These are phyloP conservation scores for Isatis tinctoria DNA, from an alignment of 345 rosid genomes.

Conservation along the genomic window DNA sequence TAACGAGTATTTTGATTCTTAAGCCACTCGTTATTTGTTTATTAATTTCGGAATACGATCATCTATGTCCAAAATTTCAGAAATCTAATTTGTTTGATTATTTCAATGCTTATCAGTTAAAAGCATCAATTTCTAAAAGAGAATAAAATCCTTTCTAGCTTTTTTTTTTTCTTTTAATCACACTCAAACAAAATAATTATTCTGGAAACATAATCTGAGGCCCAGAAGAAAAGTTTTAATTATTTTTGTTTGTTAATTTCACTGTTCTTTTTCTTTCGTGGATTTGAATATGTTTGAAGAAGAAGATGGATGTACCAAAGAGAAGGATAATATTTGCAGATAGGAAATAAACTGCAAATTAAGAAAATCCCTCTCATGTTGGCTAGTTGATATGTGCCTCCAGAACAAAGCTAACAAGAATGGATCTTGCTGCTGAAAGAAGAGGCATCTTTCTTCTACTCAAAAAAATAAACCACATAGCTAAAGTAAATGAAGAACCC, in stretches of 20 bases:
- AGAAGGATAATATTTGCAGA: conserved; percentile 30
- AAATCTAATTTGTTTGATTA: background rate
- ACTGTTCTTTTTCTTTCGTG: no score
- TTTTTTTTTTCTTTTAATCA: background rate
- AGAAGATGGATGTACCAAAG: conserved; percentile 32
- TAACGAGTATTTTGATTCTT: background rate
- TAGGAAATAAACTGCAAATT: conserved; percentile 18
- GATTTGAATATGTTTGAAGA: background rate
- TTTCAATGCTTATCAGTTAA: background rate
- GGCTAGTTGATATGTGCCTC: conserved; percentile 42
- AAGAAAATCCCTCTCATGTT: conserved; percentile 21
- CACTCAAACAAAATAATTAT: background rate
- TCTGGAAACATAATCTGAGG: background rate
- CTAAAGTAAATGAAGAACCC: background rate
- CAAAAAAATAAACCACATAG: background rate
- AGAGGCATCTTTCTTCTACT: conserved; percentile 35
- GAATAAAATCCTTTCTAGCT: background rate
- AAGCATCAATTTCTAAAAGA: background rate
- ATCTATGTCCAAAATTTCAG: no score
- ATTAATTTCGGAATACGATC: no score
- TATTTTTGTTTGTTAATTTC: no score
- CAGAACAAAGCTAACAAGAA: conserved; percentile 72
- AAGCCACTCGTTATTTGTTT: no score
- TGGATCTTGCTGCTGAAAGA: conserved; percentile 63
- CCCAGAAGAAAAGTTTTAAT: background rate